phyloP scores from a whole-genome alignment of 176 grass and related monocot genomes.

The Pontederia crassipes region DNA sequence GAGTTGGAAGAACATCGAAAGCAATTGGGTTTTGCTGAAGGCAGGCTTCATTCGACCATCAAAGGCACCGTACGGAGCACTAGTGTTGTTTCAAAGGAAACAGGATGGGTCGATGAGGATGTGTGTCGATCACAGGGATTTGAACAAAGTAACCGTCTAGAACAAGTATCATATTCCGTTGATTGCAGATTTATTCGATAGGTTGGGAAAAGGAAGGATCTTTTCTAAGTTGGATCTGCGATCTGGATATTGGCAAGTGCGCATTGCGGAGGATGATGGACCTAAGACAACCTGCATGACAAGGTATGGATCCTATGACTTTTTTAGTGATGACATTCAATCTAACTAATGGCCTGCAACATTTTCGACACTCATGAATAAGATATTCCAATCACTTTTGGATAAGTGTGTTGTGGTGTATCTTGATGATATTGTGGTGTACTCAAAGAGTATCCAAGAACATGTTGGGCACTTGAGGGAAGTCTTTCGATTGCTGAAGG shows the following conservation, averaged over 20 bases:
- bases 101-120: background rate
- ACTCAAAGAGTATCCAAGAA: too few species aligned
- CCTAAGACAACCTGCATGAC: background rate
- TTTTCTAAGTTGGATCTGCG: background rate
- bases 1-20: background rate
- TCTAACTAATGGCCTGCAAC: too few species aligned
- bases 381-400: too few species aligned
- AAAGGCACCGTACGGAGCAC: background rate
- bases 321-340: background rate
- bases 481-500: too few species aligned
- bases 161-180: background rate
- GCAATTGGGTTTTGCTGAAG: background rate
- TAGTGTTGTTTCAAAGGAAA: background rate
- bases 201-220: background rate
- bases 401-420: too few species aligned
- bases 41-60: background rate
- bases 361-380: too few species aligned
- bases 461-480: too few species aligned
- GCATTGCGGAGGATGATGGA: background rate
- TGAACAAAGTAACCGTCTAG: background rate
- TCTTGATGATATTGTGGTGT: too few species aligned
- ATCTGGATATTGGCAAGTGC: background rate
- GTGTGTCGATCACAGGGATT: background rate
- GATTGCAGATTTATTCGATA: background rate
- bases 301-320: background rate